Evolutionary conservation across 106 monocot species (phyloP).

Genomic region (Ottelia alismoides): DNA sequence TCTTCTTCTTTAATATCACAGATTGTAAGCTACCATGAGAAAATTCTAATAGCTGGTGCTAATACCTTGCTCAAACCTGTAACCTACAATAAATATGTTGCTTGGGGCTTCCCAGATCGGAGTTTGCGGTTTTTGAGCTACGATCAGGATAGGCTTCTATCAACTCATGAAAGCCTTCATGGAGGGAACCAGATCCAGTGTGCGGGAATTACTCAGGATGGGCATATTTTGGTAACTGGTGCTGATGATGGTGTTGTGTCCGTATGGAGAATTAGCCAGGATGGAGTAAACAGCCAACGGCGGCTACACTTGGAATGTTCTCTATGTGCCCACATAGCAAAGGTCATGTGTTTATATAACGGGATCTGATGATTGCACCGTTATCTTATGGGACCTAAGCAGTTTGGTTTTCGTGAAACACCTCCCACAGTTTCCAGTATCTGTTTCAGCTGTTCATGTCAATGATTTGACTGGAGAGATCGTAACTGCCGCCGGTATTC

Average conservation of each 20-base stretch:
- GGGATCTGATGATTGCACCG: constrained; percentile 71
- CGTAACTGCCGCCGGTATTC: constrained; percentile 60
- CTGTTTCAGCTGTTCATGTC: constrained; percentile 64
- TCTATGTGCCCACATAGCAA: constrained; percentile 68
- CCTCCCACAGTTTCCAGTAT: constrained; percentile 53
- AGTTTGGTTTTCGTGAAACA: constrained; percentile 68
- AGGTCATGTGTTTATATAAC: constrained; percentile 58
- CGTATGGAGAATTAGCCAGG: constrained; percentile 56
- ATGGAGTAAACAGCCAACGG: constrained; percentile 19
- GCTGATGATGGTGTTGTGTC: constrained; percentile 64
- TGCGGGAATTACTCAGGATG: constrained; percentile 68
- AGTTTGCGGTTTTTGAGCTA: constrained; percentile 68
- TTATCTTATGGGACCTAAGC: constrained; percentile 71
- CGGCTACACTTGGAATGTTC: constrained; percentile 29
- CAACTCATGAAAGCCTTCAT: constrained; percentile 75
- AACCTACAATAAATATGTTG: constrained; percentile 56
- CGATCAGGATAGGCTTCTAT: constrained; percentile 66
- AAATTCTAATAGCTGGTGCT: constrained; percentile 36
- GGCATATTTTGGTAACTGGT: constrained; percentile 61
- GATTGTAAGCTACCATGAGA: constrained; percentile 61
- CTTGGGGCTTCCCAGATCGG: constrained; percentile 85
- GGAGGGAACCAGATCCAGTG: constrained; percentile 79
- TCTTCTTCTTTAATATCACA: constrained; percentile 45
- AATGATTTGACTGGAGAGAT: constrained; percentile 80
- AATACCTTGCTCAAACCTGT: constrained; percentile 63